Evolutionary conservation across 106 monocot species (phyloP), one percentile per base, ranked within the genome.

Genomic region (Acorus gramineus): DNA sequence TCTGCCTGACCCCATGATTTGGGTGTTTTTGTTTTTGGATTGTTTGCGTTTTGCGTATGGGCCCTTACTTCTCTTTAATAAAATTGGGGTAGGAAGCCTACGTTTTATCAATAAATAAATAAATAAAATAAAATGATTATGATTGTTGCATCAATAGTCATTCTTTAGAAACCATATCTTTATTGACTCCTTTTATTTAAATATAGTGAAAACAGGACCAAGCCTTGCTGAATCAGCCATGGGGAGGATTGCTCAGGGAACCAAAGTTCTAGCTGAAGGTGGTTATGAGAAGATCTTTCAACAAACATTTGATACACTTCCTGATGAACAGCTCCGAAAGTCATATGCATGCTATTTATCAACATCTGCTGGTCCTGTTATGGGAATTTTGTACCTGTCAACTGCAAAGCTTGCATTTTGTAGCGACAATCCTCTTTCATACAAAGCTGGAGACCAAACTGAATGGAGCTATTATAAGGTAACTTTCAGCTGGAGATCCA

Each of bases 401-500:
- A 74, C 67, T 47, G 74, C 67, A 44, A 74, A 74, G 55, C 52
- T 74, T 74, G 74, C 74, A 74, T 74, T 74, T 62, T 67, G 60
- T 52, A 74, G 74, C 49, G 74, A 56, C 45, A 75, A 68, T 67
- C 63, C 59, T 55, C 60, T 66, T 13, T 70, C 76, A 12, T 76
- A 78, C 13, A 68, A 67, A 63, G 63, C 53, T 52, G 78, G 72
- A n/a, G 67, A 72, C 63, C 54, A 68, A 62, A 72, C 78, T n/a
- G 67, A 78, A 72, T 78, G 78, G 78, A 72, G 78, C 62, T 78
- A 62, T 49, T 78, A 78, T 56, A 78, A 78, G 72, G 78, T 78
- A 57, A 49, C 5, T n/a, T 47, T n/a, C 28, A 28, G 28, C 1
- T 28, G 28, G 28, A 28, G 28, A 28, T 28, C 28, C 28, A 28